Base-by-base conservation (phyloP, 306 rosid species). In the Begonia peltatifolia region DNA sequence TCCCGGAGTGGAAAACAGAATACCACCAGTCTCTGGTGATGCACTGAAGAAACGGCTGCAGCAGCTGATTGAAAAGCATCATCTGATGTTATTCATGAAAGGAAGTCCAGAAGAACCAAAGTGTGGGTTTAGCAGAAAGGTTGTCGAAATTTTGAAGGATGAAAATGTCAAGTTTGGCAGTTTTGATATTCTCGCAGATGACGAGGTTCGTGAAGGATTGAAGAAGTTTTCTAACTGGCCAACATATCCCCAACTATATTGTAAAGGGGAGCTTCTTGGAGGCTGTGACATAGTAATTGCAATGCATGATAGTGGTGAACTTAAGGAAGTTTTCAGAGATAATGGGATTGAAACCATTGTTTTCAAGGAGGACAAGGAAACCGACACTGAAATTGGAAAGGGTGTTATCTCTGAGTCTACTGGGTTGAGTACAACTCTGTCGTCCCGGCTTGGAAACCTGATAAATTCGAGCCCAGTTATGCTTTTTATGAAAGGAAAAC, bases 181-280 rank as follows among this genome's bases (percentile, higher is more conserved):
- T 76, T 90, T 85, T 42, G 94, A 90, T 50, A 73, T 86, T 68
- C 75, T 90, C 36, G 69, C 76, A 9, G 94, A 90, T 63, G 61
- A 18, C 46, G 95, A 86, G 58, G 76, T 79, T 57, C 87, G 94
- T 10, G 95, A 85, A 23, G 88, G 82, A 51, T 63, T 90, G 72
- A 90, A 90, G 76, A 86, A 80, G 67, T 76, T 68, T 46, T 86
- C 94, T 16, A 86, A 83, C 69, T 85, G 97, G 97, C 97, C 95
- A 47, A 90, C 94, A 1, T 90, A 61, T 71, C 97, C 97, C 36
- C 95, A 90, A 68, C 82, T 90, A 54, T 90, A 76, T 73, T 85
- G 92, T 83, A 80, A 86, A 76, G 92, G 94, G 46, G 95, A 90
- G 63, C 87, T 90, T 66, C 73, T 90, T 52, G 99, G 99, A 51